These are phyloP conservation scores for Lolium multiflorum DNA, from an alignment of 176 grass and related monocot genomes.

Conservation along the genomic window DNA sequence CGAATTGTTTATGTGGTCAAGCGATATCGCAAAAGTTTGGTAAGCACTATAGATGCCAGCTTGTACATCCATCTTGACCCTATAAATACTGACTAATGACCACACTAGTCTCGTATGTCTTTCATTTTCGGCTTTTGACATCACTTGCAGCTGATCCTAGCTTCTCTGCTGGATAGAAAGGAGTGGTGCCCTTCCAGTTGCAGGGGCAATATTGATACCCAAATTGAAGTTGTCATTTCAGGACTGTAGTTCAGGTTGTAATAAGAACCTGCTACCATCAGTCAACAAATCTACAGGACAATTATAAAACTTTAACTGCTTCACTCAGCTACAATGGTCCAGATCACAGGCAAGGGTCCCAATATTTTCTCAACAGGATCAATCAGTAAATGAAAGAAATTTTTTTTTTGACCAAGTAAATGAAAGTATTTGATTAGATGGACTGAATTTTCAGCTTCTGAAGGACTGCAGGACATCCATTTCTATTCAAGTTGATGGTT, in stretches of 20 bases:
- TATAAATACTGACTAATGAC: too few species aligned
- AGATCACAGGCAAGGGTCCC: neutral
- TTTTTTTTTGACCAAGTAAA: too few species aligned
- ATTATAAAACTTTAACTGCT: conserved; percentile 8
- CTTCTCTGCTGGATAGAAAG: neutral
- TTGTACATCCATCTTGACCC: too few species aligned
- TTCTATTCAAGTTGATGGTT: neutral
- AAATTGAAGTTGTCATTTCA: neutral
- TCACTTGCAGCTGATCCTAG: too few species aligned
- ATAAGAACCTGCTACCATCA: conserved; percentile 19
- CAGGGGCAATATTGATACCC: neutral
- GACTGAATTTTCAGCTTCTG: conserved; percentile 7
- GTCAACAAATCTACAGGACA: neutral
- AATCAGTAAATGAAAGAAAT: neutral
- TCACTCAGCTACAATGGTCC: neutral
- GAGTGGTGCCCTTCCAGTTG: neutral
- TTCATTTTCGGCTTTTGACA: too few species aligned
- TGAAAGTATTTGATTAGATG: neutral
- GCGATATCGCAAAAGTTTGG: too few species aligned
- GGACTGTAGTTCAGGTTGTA: neutral
- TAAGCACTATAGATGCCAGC: too few species aligned
- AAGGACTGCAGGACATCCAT: neutral
- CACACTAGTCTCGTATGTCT: too few species aligned
- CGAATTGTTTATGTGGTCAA: too few species aligned
- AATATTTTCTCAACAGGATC: conserved; percentile 15